Conservation (phyloP, 192 early-diverging fungal genomes). For the Geosiphon pyriformis region DNA sequence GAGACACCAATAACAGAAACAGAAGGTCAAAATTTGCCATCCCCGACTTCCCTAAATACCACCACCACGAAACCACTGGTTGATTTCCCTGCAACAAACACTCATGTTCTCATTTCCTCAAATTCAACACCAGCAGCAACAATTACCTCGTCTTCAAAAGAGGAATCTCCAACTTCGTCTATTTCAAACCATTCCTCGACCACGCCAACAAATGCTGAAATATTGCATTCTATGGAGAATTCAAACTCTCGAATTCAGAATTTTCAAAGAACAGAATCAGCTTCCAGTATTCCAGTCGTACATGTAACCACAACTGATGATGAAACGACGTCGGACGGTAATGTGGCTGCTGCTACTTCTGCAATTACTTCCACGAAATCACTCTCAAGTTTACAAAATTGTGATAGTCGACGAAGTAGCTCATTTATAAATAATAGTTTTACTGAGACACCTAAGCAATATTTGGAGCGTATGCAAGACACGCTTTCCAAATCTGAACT, state of each 20-base stretch:
- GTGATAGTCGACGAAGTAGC: not conserved
- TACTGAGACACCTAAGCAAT: conserved; percentile 37
- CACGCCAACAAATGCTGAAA: not conserved
- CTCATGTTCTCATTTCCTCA: not conserved
- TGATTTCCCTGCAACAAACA: not conserved
- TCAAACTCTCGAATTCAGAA: not conserved
- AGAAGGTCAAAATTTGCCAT: too few relatives aligned
- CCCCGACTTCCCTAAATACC: not conserved
- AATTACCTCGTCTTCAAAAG: not conserved
- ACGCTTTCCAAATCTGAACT: conserved; percentile 48
- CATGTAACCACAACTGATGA: not conserved
- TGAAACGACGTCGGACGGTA: not conserved
- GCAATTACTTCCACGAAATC: conserved; percentile 4
- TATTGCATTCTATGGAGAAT: not conserved
- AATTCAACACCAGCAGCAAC: not conserved
- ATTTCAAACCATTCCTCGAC: not conserved
- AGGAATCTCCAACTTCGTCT: not conserved
- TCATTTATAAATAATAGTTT: conserved; percentile 5
- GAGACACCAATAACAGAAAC: not conserved
- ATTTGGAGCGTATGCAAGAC: conserved; percentile 39
- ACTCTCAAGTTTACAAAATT: conserved; percentile 18
- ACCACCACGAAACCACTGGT: not conserved
- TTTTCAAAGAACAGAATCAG: conserved; percentile 18
- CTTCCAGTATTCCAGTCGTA: conserved; percentile 1
- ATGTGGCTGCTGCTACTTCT: too few relatives aligned